Evolutionary conservation across 169 alveolate species (phyloP).

Genomic region (Cyclospora cayetanensis): DNA sequence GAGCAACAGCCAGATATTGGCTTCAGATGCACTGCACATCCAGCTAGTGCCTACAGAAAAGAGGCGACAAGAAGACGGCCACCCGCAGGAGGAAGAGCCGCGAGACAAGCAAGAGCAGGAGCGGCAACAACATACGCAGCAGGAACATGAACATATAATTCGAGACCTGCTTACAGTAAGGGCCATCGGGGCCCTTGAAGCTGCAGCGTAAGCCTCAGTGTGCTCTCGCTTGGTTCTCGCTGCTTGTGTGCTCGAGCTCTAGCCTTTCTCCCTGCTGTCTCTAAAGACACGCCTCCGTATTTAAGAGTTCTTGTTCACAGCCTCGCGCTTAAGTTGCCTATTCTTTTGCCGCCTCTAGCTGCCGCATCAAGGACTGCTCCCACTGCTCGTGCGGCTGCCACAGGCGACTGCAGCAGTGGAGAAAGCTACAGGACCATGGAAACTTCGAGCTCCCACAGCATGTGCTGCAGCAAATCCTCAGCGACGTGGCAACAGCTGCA

Average conservation of each 20-base stretch:
- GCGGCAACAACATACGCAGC: not conserved
- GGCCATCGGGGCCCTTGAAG: slow-evolving; percentile 47
- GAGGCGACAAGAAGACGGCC: not conserved
- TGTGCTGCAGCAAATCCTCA: slow-evolving; percentile 46
- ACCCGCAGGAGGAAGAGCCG: not conserved
- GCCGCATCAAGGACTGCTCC: not conserved
- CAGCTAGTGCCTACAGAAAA: not conserved
- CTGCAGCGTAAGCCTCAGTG: slow-evolving; percentile 67
- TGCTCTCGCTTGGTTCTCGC: too few species aligned
- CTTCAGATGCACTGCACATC: not conserved
- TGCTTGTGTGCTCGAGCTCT: too few species aligned
- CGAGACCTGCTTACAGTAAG: not conserved
- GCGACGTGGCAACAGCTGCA: not conserved
- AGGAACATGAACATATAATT: not conserved
- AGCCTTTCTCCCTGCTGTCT: too few species aligned
- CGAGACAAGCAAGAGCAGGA: too few species aligned
- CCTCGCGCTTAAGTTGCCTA: too few species aligned
- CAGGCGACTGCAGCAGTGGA: slow-evolving; percentile 63
- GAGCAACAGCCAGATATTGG: not conserved
- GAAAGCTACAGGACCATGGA: not conserved
- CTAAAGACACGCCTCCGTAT: too few species aligned
- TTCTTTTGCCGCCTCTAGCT: not conserved
- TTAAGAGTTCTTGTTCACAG: too few species aligned
- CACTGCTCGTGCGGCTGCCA: not conserved
- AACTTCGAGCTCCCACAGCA: slow-evolving; percentile 38